Conservation (phyloP, 148 eudicot species). For the Camellia sinensis region DNA sequence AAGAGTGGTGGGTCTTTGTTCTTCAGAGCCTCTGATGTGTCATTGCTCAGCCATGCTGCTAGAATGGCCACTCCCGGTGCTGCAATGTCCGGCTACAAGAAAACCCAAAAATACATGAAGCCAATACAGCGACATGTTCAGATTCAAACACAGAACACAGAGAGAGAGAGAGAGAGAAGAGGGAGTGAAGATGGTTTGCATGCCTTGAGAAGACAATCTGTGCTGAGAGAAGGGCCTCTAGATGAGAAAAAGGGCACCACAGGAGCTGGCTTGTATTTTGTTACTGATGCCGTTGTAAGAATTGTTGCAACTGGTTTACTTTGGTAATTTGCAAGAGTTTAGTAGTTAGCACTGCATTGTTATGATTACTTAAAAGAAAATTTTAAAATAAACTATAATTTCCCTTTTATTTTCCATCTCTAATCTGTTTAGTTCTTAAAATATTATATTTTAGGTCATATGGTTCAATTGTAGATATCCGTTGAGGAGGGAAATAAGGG, state of each 20-base stretch:
- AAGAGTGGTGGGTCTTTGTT: conserved; percentile 43
- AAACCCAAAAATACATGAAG: background rate
- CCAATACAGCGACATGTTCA: background rate
- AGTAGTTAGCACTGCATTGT: background rate
- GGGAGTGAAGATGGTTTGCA: background rate
- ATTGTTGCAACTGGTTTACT: conserved; percentile 63
- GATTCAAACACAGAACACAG: background rate
- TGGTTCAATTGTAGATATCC: no score
- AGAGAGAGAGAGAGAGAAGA: background rate
- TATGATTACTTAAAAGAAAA: no score
- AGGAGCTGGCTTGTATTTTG: conserved; percentile 62
- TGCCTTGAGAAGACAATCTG: conserved; percentile 59
- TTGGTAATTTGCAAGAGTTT: conserved; percentile 12
- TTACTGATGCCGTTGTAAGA: conserved; percentile 32
- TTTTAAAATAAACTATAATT: no score
- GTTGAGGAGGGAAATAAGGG: no score
- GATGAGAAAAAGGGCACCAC: conserved; percentile 53
- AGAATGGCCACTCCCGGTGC: conserved; percentile 82
- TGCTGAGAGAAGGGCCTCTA: conserved; percentile 54
- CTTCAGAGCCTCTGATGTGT: conserved; percentile 24
- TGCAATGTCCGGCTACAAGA: conserved; percentile 63
- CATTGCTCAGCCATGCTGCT: conserved; percentile 66
- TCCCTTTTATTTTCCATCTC: no score
- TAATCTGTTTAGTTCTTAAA: no score
- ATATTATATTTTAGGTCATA: no score